phyloP scores from a whole-genome alignment of 2,329 filamentous ascomycete genomes.

The Colletotrichum trifolii region DNA sequence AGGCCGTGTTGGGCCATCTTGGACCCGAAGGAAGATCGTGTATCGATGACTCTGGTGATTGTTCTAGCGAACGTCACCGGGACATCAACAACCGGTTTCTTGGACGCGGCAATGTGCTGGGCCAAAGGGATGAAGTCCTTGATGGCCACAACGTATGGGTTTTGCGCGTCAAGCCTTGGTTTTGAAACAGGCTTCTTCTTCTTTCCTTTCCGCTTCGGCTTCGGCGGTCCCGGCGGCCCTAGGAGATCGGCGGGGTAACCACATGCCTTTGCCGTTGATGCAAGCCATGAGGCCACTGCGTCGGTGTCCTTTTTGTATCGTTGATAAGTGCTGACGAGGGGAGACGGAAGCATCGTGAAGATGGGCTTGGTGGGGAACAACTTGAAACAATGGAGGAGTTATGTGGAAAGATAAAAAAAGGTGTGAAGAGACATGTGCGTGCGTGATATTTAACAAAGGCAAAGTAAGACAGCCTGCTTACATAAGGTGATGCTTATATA shows the following conservation, averaged over 20 bases:
- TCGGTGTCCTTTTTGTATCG: background rate
- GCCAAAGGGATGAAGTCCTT: conserved; percentile 52
- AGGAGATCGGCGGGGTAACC: conserved; percentile 6
- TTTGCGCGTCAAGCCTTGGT: too few relatives aligned
- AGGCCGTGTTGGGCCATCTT: conserved; percentile 38
- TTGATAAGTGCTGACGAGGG: background rate
- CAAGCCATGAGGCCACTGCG: conserved; percentile 2
- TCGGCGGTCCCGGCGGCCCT: too few relatives aligned
- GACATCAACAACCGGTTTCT: conserved; percentile 42
- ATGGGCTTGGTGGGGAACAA: too few relatives aligned
- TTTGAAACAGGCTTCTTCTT: too few relatives aligned
- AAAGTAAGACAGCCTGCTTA: too few relatives aligned
- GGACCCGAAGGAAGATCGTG: conserved; percentile 44
- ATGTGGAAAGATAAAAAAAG: too few relatives aligned
- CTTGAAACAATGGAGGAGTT: too few relatives aligned
- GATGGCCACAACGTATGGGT: conserved; percentile 46
- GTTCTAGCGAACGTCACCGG: conserved; percentile 44
- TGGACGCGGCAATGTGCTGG: conserved; percentile 45
- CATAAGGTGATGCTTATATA: too few relatives aligned
- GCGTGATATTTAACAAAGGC: too few relatives aligned
- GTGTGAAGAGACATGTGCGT: too few relatives aligned
- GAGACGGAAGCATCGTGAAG: background rate
- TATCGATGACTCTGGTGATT: conserved; percentile 50
- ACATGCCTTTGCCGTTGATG: conserved; percentile 2
- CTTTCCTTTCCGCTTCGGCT: too few relatives aligned